Evolutionary conservation across 768 basidiomycete genomes (phyloP).

Genomic region (Cantharellus anzutake): DNA sequence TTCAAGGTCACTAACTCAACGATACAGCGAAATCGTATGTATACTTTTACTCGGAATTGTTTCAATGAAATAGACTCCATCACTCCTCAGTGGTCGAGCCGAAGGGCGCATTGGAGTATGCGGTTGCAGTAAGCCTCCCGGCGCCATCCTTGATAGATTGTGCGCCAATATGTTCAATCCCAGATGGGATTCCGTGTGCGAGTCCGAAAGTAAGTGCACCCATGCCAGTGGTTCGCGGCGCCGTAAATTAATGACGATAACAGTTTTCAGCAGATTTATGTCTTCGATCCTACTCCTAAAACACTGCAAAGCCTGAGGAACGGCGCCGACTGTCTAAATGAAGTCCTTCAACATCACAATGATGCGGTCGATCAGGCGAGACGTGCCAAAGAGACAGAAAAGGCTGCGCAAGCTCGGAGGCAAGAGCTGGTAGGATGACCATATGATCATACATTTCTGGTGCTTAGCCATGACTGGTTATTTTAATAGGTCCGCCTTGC

Average conservation of each 20-base stretch:
- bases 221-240: background rate
- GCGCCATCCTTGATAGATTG: background rate
- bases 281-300: conserved; percentile 30
- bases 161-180: background rate
- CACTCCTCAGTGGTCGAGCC: conserved; percentile 5
- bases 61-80: background rate
- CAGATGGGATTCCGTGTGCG: conserved; percentile 61
- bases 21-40: conserved; percentile 48
- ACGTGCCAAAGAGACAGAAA: conserved; percentile 40
- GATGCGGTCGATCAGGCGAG: conserved; percentile 25
- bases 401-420: conserved; percentile 35
- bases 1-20: conserved; percentile 58
- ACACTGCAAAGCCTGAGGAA: conserved; percentile 33
- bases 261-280: conserved; percentile 51
- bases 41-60: conserved; percentile 33
- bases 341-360: conserved; percentile 32
- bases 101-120: background rate
- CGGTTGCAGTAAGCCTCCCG: background rate
- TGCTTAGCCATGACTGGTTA: background rate
- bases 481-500: conserved; percentile 47
- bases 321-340: conserved; percentile 43
- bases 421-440: conserved; percentile 1
- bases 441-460: background rate
- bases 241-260: background rate
- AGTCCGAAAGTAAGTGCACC: conserved; percentile 25